Base-by-base conservation (phyloP, 305 asterid species). In the Fraxinus latifolia region DNA sequence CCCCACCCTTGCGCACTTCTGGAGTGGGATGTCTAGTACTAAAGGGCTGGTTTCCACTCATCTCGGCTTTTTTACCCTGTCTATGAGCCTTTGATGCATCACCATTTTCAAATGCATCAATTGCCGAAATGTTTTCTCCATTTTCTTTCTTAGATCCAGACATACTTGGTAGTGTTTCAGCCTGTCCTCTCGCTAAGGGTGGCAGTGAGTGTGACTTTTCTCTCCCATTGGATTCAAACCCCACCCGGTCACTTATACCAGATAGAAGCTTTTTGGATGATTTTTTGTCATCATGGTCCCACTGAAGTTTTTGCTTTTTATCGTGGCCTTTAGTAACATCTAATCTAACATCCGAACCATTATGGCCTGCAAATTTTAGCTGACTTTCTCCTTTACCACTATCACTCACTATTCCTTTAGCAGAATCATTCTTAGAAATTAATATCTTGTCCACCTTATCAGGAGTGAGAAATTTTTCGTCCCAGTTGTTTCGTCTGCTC, bases 121-220 rank as follows among this genome's bases (percentile, higher is more conserved):
- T 78, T 25, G 86, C 78, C 65, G 60, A 75, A 79, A 65, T 60
- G 82, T 88, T 84, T 34, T 80, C 83, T 36, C 87, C 92, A 84
- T 86, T 90, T 84, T 91, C 93, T 82, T 88, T 91, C 86, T 88
- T 92, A 78, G 83, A 82, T 80, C 91, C 97, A 79, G 89, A 80
- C 82, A 83, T 84, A 58, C 82, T 88, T 83, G 80, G 78, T 79
- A 47, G 85, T 81, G 88, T 81, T 81, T 92, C 98, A 79, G 82
- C 81, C 79, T 91, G 91, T 87, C 72, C 84, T 88, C 91, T 90
- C 75, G 89, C 89, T 80, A 89, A 86, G 37, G 97, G 96, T 82
- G 97, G 97, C 82, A 90, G 91, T 39, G 92, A 86, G 89, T 91
- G 90, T 37, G 91, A 81, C 80, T 90, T 94, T 77, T 86, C 94